Percentiles rank a stretch among this genome's conserved stretches.
These are phyloP conservation scores for Epichloe glyceriae DNA, from an alignment of 2,329 filamentous ascomycete species.

Conservation along the genomic window DNA sequence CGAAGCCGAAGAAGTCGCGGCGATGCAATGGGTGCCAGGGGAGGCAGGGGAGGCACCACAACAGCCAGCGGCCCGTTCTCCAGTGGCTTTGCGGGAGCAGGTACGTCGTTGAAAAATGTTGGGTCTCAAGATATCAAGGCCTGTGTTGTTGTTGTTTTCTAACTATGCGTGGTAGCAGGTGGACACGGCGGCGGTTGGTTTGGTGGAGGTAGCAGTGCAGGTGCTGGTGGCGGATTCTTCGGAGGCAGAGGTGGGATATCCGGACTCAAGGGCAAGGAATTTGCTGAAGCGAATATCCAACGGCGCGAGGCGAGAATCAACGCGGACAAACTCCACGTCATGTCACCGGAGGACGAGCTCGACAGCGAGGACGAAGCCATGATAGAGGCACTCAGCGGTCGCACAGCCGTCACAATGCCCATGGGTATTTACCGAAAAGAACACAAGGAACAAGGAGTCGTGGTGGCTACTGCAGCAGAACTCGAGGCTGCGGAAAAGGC, in stretches of 20 bases:
- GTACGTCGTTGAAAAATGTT: constrained; percentile 3
- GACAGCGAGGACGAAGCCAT: constrained; percentile 32
- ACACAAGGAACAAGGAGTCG: constrained; percentile 39
- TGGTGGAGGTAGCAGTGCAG: constrained; percentile 17
- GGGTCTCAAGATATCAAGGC: background rate
- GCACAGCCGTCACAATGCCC: constrained; percentile 28
- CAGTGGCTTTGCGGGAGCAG: constrained; percentile 15
- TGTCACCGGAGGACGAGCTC: constrained; percentile 30
- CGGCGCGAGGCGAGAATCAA: constrained; percentile 38
- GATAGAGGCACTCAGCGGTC: constrained; percentile 21
- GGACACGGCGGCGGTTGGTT: constrained; percentile 16
- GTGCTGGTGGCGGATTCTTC: constrained; percentile 14
- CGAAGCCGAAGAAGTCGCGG: constrained; percentile 31
- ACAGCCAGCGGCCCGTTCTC: constrained; percentile 29
- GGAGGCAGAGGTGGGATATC: constrained; percentile 15
- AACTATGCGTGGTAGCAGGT: constrained; percentile 9
- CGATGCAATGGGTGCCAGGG: constrained; percentile 30
- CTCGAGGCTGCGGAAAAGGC: constrained; percentile 40
- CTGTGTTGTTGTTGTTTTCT: background rate
- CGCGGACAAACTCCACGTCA: constrained; percentile 38
- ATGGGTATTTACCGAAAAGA: constrained; percentile 43
- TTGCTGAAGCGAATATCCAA: constrained; percentile 21
- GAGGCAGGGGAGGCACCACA: constrained; percentile 22
- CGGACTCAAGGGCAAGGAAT: constrained; percentile 26
- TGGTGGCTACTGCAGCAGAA: constrained; percentile 44